Base-by-base conservation (phyloP, 2,329 filamentous ascomycete species). In the Neoascochyta sp. region DNA sequence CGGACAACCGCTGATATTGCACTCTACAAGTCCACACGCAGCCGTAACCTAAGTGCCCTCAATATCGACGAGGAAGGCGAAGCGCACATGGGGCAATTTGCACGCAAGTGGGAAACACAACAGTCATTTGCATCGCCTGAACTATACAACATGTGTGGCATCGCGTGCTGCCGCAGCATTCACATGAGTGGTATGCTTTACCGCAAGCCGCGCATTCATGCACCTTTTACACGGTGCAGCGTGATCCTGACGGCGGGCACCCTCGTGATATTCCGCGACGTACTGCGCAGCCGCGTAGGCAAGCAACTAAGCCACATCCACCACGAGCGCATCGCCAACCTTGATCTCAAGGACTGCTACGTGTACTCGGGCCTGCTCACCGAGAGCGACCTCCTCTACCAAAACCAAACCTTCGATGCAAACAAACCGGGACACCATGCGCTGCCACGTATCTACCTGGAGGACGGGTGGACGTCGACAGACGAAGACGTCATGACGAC, bases 141-240 rank as follows among this genome's bases (percentile, higher is more conserved):
- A 21, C 60, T 83, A n/a, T 82, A 81, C 64, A 79, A 83, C 53
- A 72, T 83, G 63, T 83, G 80, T 54, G 72, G 74, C n/a, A 71
- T 83, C 13, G 70, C 74, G 8, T 70, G 68, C 20, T 83, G 80
- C 52, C 74, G 80, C 22, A 67, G 74, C 11, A 75, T 83, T 31
- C 65, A 70, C 34, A 73, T 81, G 57, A 76, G 76, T 18, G 80
- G 80, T 3, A 62, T 69, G 11, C 65, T 83, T 2, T 83, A 79
- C 57, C 72, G 76, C 29, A 83, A 83, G 47, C 76, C 78, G 2
- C 71, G 76, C 10, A 71, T 76, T 16, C 78, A 78, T 41, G 67
- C 72, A 4, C 76, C 76, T 1, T 83, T 83, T 51, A 70, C 71
- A 2, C 68, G 74, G 17, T 79, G 73, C 50, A 69, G 74, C 29